Evolutionary conservation across 2,329 filamentous ascomycete species (phyloP).

Genomic region (Pseudocercospora vitis): DNA sequence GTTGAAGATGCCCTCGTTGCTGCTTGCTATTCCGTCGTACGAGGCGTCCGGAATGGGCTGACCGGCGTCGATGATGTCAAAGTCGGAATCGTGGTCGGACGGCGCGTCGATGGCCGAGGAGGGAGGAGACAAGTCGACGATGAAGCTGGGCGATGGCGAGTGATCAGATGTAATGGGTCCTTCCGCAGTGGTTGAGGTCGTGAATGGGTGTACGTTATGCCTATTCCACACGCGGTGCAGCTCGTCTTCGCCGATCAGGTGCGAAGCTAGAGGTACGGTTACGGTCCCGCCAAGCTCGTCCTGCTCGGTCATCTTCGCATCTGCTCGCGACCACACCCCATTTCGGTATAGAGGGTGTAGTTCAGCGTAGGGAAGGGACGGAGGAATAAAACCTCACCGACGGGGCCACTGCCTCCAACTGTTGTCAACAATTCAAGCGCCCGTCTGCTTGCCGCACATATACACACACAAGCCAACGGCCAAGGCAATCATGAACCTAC

Average conservation of each 20-base stretch:
- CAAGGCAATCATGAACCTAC: too few relatives aligned
- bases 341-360: background rate
- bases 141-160: conserved; percentile 15
- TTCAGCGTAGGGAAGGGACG: background rate
- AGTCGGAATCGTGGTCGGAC: conserved; percentile 19
- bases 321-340: background rate
- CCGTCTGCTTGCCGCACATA: too few relatives aligned
- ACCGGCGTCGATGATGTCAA: conserved; percentile 23
- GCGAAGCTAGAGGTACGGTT: too few relatives aligned
- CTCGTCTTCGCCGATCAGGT: conserved; percentile 1
- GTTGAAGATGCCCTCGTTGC: conserved; percentile 13
- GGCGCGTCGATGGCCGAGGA: background rate
- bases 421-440: too few relatives aligned
- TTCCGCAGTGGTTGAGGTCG: background rate
- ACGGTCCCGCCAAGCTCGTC: conserved; percentile 3
- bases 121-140: conserved; percentile 15
- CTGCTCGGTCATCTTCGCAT: conserved; percentile 4
- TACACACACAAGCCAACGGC: too few relatives aligned
- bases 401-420: too few relatives aligned
- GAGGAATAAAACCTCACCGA: too few relatives aligned
- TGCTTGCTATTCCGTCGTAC: conserved; percentile 18
- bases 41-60: conserved; percentile 16
- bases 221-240: background rate
- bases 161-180: background rate
- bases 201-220: background rate